Evolutionary conservation across 805 yeast genomes (phyloP), one percentile per base, ranked within the genome.

Genomic region (Monosporozyma aerobia): DNA sequence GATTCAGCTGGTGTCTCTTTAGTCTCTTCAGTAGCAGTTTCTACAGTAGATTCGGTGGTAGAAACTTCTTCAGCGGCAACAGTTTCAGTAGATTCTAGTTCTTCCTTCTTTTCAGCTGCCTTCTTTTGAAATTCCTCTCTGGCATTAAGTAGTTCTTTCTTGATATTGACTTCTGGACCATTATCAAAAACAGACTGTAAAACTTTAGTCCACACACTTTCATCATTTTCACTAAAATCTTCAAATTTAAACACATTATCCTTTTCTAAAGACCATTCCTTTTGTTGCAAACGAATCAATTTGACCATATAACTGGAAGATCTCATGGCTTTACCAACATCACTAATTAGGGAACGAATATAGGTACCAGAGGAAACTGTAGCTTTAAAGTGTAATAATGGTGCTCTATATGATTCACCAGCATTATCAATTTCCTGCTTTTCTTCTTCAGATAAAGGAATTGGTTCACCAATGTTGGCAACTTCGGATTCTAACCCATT

Each of bases 311-410:
- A 89, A 0, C 96, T 88, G 27, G 87, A 80, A 0, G 90, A 81
- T 16, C 85, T 83, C 63, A 90, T 71, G 0, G 92, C 85, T 54
- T 85, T 78, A 1, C 96, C 98, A 45, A 87, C 74, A 63, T 94
- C 99, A 69, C 95, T 88, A 48, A 94, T 76, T 51, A 94, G 71
- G 2, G 97, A 85, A 58, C 99, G 77, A 48, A 94, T 90, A 62
- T 94, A 94, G 0, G 98, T 94, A 1, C 99, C 99, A 0, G 97
- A 89, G 1, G 96, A 85, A 0, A 92, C 99, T 37, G 79, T 77
- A 3, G 95, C 80, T 14, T 77, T 78, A 58, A 94, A 80, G 60
- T 85, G 90, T 27, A 92, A 61, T 48, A 85, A 60, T 2, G 95
- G 94, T 2, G 88, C 82, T 56, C 77, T 74, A 53, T 73, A 76